Evolutionary conservation across 345 rosid species (phyloP).

Genomic region (Aquilaria yunnanensis): DNA sequence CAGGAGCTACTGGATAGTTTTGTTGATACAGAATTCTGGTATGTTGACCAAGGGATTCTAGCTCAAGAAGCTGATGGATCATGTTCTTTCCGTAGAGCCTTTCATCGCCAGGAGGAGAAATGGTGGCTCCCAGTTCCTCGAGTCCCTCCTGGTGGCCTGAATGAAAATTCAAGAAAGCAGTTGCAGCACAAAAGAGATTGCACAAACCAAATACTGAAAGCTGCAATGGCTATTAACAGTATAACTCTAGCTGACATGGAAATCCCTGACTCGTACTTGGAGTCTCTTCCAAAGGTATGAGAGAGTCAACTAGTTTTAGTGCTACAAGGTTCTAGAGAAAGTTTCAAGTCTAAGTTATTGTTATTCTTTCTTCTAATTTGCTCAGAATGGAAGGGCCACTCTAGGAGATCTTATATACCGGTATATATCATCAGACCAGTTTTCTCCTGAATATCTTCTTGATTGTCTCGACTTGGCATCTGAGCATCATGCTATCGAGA

Average conservation of each 20-base stretch:
- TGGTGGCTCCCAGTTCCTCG: conserved; percentile 99
- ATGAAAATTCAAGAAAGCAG: conserved; percentile 66
- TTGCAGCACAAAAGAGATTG: conserved; percentile 91
- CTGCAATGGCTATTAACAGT: conserved; percentile 96
- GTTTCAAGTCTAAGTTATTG: background rate
- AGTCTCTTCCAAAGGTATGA: conserved; percentile 85
- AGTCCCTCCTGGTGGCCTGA: conserved; percentile 75
- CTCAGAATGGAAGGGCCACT: conserved; percentile 83
- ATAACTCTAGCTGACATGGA: conserved; percentile 79
- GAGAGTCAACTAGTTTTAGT: background rate
- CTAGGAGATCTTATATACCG: conserved; percentile 83
- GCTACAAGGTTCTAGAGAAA: background rate
- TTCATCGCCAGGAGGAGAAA: conserved; percentile 96
- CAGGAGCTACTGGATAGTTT: conserved; percentile 94
- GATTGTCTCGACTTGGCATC: conserved; percentile 91
- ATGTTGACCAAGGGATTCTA: conserved; percentile 88
- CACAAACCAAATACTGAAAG: conserved; percentile 95
- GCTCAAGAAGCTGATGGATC: conserved; percentile 72
- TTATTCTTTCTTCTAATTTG: conserved; percentile 10
- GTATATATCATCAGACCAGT: conserved; percentile 74
- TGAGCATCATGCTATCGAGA: conserved; percentile 90
- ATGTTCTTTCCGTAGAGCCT: conserved; percentile 54
- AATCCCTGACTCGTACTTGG: conserved; percentile 77
- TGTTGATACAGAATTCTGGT: conserved; percentile 80
- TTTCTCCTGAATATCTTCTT: conserved; percentile 80